These are phyloP conservation scores for Diaporthe sp. DNA, from an alignment of 2,329 filamentous ascomycete species.

Conservation along the genomic window DNA sequence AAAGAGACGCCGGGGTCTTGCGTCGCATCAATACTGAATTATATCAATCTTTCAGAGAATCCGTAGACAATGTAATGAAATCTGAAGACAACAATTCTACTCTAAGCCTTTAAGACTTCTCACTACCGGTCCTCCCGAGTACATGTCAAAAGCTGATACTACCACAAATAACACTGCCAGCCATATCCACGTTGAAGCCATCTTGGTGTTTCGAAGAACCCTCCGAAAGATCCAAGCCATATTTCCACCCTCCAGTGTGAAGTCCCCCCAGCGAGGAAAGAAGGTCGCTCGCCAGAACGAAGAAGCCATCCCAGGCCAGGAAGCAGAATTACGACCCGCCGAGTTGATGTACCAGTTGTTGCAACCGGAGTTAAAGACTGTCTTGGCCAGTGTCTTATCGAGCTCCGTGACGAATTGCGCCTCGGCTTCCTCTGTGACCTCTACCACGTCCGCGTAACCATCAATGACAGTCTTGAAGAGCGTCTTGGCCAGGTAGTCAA, in stretches of 20 bases:
- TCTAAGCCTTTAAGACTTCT: fast-evolving
- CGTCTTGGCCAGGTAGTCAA: conserved; percentile 42
- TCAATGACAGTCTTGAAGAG: conserved; percentile 49
- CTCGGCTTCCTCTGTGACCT: conserved; percentile 52
- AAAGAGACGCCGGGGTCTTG: too few species aligned
- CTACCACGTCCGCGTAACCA: conserved; percentile 48
- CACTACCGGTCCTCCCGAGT: neutral
- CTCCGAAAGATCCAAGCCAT: neutral
- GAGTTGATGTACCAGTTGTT: conserved; percentile 58
- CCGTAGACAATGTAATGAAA: neutral
- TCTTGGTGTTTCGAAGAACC: neutral
- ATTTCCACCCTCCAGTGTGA: neutral
- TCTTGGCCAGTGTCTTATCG: conserved; percentile 49
- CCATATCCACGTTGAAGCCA: neutral
- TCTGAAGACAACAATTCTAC: neutral
- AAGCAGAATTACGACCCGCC: conserved; percentile 53
- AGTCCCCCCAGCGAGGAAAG: neutral
- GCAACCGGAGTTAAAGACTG: conserved; percentile 54
- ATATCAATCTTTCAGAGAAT: too few species aligned
- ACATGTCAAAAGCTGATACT: neutral
- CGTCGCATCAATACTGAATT: fast-evolving
- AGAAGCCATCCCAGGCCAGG: conserved; percentile 49
- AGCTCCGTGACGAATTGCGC: conserved; percentile 49
- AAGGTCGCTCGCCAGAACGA: conserved; percentile 45
- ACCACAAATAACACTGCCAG: neutral